These are phyloP conservation scores for Cryptosporidium felis DNA, from an alignment of 169 alveolate species.

Conservation along the genomic window DNA sequence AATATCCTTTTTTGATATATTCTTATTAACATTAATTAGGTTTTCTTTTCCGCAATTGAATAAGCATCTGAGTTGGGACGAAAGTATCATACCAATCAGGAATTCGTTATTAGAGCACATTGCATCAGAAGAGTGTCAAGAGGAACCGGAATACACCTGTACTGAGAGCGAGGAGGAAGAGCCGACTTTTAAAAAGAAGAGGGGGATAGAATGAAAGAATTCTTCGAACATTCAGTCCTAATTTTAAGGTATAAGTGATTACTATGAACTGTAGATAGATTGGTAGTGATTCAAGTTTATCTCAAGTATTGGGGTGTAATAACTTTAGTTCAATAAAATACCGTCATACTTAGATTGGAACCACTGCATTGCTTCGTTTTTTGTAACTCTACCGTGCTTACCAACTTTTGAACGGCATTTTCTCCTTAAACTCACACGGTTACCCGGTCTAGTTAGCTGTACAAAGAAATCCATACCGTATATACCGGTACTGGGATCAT, in stretches of 20 bases:
- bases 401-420: conserved; percentile 92
- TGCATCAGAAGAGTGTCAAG: conserved; percentile 13
- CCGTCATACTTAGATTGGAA: conserved; percentile 98
- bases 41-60: conserved; percentile 1
- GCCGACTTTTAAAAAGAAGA: neutral
- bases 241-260: conserved; percentile 34
- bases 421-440: conserved; percentile 95
- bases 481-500: conserved; percentile 97
- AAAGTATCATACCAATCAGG: conserved; percentile 6
- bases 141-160: neutral
- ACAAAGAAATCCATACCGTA: conserved; percentile 99
- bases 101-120: conserved; percentile 31
- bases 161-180: conserved; percentile 28
- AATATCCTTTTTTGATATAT: conserved; percentile 28
- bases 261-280: neutral
- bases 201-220: neutral
- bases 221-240: neutral
- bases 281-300: neutral
- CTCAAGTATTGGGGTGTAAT: neutral
- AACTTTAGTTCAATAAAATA: conserved; percentile 86
- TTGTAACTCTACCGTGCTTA: conserved; percentile 92
- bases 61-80: neutral
- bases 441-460: conserved; percentile 98
- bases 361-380: conserved; percentile 97
- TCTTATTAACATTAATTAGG: conserved; percentile 17